Percentiles rank a stretch among this genome's conserved stretches.
These are phyloP conservation scores for Hura crepitans DNA, from an alignment of 441 rosid species.

Conservation along the genomic window DNA sequence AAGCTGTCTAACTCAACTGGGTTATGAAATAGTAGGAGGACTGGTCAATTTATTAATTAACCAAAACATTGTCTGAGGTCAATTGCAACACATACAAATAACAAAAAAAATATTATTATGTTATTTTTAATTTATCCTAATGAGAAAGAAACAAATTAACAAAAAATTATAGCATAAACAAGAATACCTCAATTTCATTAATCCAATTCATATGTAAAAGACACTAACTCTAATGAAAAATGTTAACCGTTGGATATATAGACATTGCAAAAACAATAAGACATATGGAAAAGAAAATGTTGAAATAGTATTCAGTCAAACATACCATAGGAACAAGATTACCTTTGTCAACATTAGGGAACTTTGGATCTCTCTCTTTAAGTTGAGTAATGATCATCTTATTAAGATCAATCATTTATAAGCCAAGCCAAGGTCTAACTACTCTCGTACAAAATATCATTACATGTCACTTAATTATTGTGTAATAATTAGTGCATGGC, in stretches of 20 bases:
- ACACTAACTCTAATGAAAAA: neutral
- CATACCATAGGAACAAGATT: constrained; percentile 70
- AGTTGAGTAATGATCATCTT: constrained; percentile 73
- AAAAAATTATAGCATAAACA: neutral
- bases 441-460: constrained; percentile 59
- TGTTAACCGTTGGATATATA: neutral
- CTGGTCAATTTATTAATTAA: neutral
- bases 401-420: constrained; percentile 86
- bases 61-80: too few species aligned
- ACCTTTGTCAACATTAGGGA: constrained; percentile 68
- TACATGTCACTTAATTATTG: neutral
- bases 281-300: neutral
- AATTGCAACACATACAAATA: constrained; percentile 1
- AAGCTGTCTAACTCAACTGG: constrained; percentile 87
- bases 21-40: constrained; percentile 45
- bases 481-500: neutral
- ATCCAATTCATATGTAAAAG: neutral
- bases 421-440: constrained; percentile 86
- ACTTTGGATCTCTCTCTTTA: constrained; percentile 63
- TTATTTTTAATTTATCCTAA: too few species aligned
- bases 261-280: neutral
- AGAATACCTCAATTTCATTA: neutral
- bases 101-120: neutral
- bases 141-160: too few species aligned
- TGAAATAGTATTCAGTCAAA: neutral